Evolutionary conservation across 2,329 filamentous ascomycete genomes (phyloP).

Genomic region (Colletotrichum agaves): DNA sequence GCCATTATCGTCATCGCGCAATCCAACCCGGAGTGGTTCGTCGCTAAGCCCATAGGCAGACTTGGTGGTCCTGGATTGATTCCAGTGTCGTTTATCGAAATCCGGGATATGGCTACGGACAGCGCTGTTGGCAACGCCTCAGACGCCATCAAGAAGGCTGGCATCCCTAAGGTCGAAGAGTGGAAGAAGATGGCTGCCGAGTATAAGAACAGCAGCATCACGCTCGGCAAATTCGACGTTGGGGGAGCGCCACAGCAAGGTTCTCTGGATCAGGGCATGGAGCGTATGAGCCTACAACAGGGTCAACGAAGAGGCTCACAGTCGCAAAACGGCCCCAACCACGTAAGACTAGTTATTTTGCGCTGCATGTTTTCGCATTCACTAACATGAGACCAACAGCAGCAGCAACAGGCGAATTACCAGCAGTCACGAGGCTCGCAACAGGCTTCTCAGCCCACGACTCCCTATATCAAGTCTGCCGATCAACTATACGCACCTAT

Average conservation of each 20-base stretch:
- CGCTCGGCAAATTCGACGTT: constrained; percentile 85
- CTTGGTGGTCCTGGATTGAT: constrained; percentile 96
- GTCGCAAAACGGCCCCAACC: constrained; percentile 56
- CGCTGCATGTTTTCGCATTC: neutral
- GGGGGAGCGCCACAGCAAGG: constrained; percentile 55
- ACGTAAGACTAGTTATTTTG: constrained; percentile 50
- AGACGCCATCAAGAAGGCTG: constrained; percentile 87
- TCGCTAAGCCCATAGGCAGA: constrained; percentile 97
- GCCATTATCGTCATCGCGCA: constrained; percentile 98
- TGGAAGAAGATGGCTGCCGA: constrained; percentile 99
- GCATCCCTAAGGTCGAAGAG: constrained; percentile 94
- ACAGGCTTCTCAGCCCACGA: constrained; percentile 54
- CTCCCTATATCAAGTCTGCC: constrained; percentile 52
- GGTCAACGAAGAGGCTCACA: constrained; percentile 52
- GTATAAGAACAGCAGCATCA: constrained; percentile 99
- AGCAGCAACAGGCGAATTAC: constrained; percentile 46
- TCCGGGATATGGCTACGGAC: constrained; percentile 91
- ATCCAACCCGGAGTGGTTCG: constrained; percentile 99
- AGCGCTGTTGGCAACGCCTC: constrained; percentile 83
- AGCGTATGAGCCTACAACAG: constrained; percentile 81
- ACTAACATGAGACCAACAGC: constrained; percentile 41
- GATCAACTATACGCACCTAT: constrained; percentile 78
- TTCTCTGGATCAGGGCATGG: constrained; percentile 75
- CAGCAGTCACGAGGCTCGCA: constrained; percentile 43
- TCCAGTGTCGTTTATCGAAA: constrained; percentile 95